Evolutionary conservation across 768 basidiomycete species (phyloP).

Genomic region (Coprinopsis sp.): DNA sequence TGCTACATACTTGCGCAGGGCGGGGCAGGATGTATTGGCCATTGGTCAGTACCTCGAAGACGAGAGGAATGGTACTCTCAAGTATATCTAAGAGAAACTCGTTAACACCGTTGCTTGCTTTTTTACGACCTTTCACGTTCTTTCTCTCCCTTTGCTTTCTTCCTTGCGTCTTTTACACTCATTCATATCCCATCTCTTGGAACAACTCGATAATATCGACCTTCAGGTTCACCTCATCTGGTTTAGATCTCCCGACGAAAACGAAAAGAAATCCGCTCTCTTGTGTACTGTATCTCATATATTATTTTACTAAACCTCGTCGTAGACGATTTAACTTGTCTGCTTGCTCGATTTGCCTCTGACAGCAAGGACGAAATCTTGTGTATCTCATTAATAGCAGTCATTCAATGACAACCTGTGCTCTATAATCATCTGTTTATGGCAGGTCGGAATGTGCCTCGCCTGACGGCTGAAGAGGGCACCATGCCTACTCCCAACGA

Average conservation of each 20-base stretch:
- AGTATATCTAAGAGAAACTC: slow-evolving; percentile 19
- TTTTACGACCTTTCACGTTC: not conserved
- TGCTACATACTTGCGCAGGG: slow-evolving; percentile 64
- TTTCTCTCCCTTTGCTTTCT: not conserved
- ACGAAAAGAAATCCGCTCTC: too few relatives aligned
- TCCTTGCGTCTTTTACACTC: not conserved
- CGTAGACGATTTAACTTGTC: too few relatives aligned
- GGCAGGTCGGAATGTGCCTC: not conserved
- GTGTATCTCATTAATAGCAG: not conserved
- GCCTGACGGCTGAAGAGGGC: not conserved
- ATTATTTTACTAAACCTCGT: too few relatives aligned
- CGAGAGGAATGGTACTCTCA: slow-evolving; percentile 66
- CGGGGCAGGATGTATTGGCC: slow-evolving; percentile 80
- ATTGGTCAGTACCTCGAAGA: slow-evolving; percentile 85
- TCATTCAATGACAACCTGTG: not conserved
- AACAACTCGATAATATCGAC: too few relatives aligned
- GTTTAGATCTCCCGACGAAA: too few relatives aligned
- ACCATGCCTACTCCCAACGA: not conserved
- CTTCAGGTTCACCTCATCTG: too few relatives aligned
- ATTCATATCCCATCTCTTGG: too few relatives aligned
- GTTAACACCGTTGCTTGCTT: not conserved
- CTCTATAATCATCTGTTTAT: not conserved
- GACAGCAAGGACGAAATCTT: too few relatives aligned
- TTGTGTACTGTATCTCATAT: too few relatives aligned
- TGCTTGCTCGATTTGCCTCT: too few relatives aligned